Conservation (phyloP, 78 protist genomes). For the Planoprotostelium fungivorum region DNA sequence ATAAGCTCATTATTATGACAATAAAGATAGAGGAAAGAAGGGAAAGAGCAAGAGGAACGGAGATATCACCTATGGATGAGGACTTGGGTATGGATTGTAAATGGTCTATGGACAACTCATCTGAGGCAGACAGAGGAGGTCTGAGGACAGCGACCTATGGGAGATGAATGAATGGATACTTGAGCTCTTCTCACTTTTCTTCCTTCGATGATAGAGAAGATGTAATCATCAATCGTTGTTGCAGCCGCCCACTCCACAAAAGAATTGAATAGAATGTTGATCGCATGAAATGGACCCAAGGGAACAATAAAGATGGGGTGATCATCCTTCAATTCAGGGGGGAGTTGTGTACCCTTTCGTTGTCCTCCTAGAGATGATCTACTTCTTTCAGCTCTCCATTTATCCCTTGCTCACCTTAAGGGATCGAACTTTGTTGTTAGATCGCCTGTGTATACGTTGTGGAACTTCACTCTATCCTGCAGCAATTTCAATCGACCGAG, state of each 20-base stretch:
- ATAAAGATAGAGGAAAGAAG: too few species aligned
- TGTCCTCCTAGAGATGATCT: not conserved
- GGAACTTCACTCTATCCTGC: not conserved
- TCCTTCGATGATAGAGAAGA: not conserved
- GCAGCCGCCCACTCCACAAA: not conserved
- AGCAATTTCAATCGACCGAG: too few species aligned
- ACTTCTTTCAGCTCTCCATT: not conserved
- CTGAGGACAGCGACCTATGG: not conserved
- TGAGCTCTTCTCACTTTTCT: not conserved
- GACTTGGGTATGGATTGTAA: not conserved
- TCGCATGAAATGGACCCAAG: not conserved
- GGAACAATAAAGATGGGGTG: not conserved
- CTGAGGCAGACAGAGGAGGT: not conserved
- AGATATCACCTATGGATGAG: not conserved
- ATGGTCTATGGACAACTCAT: not conserved
- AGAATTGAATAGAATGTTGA: not conserved
- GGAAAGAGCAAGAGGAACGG: not conserved
- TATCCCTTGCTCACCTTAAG: not conserved
- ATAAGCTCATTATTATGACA: too few species aligned
- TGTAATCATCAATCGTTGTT: not conserved
- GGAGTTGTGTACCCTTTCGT: not conserved
- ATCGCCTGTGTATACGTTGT: not conserved
- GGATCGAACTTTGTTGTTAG: not conserved
- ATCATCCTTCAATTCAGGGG: not conserved
- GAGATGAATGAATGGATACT: not conserved